phyloP scores from a whole-genome alignment of 768 basidiomycete species.

The Plicaturopsis crispa region DNA sequence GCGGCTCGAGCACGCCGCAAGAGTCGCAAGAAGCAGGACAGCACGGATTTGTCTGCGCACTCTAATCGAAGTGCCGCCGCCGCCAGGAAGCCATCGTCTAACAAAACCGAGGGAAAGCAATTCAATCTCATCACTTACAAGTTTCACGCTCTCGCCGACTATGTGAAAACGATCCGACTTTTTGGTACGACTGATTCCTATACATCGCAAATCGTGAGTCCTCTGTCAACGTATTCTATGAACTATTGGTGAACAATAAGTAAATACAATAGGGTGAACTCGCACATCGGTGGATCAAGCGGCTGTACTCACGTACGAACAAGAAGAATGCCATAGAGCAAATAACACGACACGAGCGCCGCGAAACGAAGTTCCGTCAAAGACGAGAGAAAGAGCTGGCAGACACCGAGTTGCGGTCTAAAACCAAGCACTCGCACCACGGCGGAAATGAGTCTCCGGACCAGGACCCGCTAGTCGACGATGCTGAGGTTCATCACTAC shows the following conservation, averaged over 20 bases:
- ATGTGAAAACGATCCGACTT: constrained; percentile 13
- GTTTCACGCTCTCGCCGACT: constrained; percentile 27
- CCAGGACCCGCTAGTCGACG: too few relatives aligned
- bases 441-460: too few relatives aligned
- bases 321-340: neutral
- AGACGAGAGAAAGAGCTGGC: too few relatives aligned
- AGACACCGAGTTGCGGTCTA: too few relatives aligned
- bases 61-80: neutral
- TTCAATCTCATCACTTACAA: constrained; percentile 29
- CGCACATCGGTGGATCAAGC: constrained; percentile 5
- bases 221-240: neutral
- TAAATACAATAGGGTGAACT: too few relatives aligned
- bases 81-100: neutral
- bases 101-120: neutral
- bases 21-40: neutral
- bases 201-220: constrained; percentile 23
- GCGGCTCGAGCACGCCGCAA: constrained; percentile 10
- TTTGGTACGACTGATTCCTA: constrained; percentile 29
- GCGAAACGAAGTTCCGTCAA: neutral
- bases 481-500: too few relatives aligned
- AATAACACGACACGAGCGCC: neutral
- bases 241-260: constrained; percentile 1
- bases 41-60: too few relatives aligned
- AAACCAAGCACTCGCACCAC: too few relatives aligned
- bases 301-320: neutral